phyloP scores from a whole-genome alignment of 2,329 filamentous ascomycete genomes.

The Phaeoacremonium minimum region DNA sequence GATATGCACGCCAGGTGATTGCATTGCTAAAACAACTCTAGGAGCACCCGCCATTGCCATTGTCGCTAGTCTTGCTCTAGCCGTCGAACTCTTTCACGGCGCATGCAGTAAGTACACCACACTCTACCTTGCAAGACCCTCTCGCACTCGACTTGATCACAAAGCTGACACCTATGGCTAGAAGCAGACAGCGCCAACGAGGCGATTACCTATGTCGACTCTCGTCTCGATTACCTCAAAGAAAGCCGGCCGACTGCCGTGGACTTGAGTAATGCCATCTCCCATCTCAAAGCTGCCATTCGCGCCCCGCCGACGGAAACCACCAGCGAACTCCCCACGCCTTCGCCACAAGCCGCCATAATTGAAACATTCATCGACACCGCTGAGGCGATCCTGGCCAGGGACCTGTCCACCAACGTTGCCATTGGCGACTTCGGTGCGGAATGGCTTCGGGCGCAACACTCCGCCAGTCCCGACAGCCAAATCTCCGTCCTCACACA shows the following conservation, averaged over 20 bases:
- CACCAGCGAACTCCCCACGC: conserved; percentile 14
- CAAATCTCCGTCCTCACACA: conserved; percentile 85
- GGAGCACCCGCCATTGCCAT: conserved; percentile 95
- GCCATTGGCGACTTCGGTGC: conserved; percentile 81
- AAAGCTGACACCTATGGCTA: too few species aligned
- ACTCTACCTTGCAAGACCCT: too few species aligned
- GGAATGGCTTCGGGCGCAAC: conserved; percentile 70
- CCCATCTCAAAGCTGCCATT: conserved; percentile 67
- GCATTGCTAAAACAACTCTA: conserved; percentile 11
- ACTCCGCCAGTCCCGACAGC: conserved; percentile 38
- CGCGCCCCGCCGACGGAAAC: conserved; percentile 38
- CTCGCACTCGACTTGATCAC: too few species aligned
- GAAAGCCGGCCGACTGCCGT: conserved; percentile 91
- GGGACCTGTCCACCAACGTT: conserved; percentile 84
- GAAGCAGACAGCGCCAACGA: conserved; percentile 44
- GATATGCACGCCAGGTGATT: not conserved
- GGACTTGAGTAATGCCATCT: conserved; percentile 85
- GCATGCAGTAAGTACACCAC: too few species aligned
- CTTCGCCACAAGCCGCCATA: conserved; percentile 48
- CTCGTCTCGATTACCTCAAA: conserved; percentile 80
- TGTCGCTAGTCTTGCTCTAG: conserved; percentile 85
- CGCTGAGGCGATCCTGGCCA: conserved; percentile 80
- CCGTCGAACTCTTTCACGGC: conserved; percentile 71
- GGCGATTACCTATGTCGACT: conserved; percentile 66
- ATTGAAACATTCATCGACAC: conserved; percentile 68